phyloP scores from a whole-genome alignment of 2,329 filamentous ascomycete species.

The Colletotrichum salicis region DNA sequence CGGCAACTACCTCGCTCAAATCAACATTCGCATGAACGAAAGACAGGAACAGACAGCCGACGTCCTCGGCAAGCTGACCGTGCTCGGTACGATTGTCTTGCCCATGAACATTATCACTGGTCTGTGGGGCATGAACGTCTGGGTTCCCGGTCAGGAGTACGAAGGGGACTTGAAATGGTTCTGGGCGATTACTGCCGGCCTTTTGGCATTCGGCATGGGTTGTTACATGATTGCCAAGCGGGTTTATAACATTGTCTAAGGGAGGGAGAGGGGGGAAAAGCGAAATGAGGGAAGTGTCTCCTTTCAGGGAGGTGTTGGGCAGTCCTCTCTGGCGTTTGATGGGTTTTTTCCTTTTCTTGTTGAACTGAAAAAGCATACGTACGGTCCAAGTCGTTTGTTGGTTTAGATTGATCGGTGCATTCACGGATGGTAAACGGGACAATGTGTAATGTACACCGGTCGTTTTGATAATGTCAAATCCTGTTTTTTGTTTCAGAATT shows the following conservation, averaged over 20 bases:
- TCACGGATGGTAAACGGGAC: conserved; percentile 33
- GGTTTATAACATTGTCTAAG: conserved; percentile 80
- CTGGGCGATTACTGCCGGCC: conserved; percentile 76
- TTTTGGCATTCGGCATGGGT: conserved; percentile 80
- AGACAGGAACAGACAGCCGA: conserved; percentile 95
- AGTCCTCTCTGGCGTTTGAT: neutral
- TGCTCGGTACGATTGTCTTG: conserved; percentile 94
- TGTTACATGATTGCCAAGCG: conserved; percentile 87
- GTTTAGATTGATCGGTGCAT: conserved; percentile 21
- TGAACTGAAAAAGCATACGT: conserved; percentile 17
- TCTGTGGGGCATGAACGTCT: conserved; percentile 98
- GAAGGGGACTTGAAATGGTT: conserved; percentile 83
- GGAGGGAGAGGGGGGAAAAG: conserved; percentile 27
- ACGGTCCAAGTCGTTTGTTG: neutral
- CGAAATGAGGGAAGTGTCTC: neutral
- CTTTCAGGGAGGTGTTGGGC: neutral
- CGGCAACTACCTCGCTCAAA: conserved; percentile 97
- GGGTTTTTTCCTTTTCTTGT: neutral
- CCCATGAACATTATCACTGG: conserved; percentile 99
- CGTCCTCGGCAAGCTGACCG: conserved; percentile 92
- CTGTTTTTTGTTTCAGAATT: neutral
- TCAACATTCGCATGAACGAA: conserved; percentile 99
- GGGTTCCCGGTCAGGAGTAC: conserved; percentile 89
- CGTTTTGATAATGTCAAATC: conserved; percentile 22
- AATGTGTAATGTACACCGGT: conserved; percentile 16